These are phyloP conservation scores for Leptographium flavum DNA, from an alignment of 2,329 filamentous ascomycete species.

Conservation along the genomic window DNA sequence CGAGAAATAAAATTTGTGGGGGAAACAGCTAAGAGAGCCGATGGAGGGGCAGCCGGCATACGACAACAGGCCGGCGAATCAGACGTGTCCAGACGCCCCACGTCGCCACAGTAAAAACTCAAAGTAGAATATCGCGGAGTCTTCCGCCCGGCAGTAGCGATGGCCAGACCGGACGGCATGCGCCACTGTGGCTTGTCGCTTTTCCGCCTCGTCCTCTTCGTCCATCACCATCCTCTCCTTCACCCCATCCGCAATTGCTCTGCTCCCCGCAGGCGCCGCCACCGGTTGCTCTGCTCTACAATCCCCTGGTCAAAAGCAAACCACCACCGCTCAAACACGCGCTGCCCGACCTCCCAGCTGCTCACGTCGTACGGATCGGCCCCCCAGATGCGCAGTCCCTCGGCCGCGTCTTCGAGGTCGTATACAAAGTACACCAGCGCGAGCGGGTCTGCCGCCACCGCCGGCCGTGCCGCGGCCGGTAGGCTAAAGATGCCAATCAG, in stretches of 20 bases:
- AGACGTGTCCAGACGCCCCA: not conserved
- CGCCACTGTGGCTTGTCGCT: too few relatives aligned
- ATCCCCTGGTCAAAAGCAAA: conserved; percentile 40
- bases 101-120: not conserved
- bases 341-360: conserved; percentile 43
- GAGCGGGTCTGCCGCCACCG: conserved; percentile 28
- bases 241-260: conserved; percentile 3
- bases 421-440: conserved; percentile 38
- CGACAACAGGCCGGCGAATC: not conserved
- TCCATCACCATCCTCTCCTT: too few relatives aligned
- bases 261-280: conserved; percentile 32
- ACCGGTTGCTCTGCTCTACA: conserved; percentile 37
- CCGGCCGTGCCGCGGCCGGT: conserved; percentile 31
- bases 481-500: conserved; percentile 33
- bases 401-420: conserved; percentile 39
- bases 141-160: not conserved
- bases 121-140: not conserved
- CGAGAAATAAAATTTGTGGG: not conserved
- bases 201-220: too few relatives aligned
- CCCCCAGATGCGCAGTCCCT: conserved; percentile 36
- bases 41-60: not conserved
- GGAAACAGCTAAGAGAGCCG: not conserved
- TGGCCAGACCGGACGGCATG: too few relatives aligned
- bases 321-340: conserved; percentile 46
- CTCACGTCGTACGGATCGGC: conserved; percentile 31